These are phyloP conservation scores for Chytriomyces sp. DNA, from an alignment of 192 early-diverging fungal species.

Conservation along the genomic window DNA sequence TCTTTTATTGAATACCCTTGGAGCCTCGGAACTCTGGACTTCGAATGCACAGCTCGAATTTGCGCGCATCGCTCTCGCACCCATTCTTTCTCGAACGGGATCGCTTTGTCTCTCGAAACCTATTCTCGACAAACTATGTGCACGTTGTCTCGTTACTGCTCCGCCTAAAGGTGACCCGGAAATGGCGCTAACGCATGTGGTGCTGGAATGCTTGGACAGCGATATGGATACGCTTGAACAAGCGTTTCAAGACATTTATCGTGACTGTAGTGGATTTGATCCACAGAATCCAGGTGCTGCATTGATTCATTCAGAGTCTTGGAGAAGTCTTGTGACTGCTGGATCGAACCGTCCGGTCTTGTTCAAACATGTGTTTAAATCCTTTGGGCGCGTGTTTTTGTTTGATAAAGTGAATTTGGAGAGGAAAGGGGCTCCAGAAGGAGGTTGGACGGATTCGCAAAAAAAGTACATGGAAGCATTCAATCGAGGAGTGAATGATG, in stretches of 20 bases:
- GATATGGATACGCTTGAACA: slow-evolving; percentile 26
- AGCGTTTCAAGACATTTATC: slow-evolving; percentile 31
- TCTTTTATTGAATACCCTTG: neutral
- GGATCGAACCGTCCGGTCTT: neutral
- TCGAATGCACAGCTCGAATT: slow-evolving; percentile 15
- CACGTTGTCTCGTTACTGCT: neutral
- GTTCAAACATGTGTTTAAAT: slow-evolving; percentile 16
- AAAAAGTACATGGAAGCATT: neutral
- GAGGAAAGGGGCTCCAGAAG: neutral
- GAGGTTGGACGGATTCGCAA: neutral
- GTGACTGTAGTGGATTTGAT: slow-evolving; percentile 19
- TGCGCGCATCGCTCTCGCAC: slow-evolving; percentile 2
- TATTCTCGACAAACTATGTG: neutral
- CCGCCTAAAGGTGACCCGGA: neutral
- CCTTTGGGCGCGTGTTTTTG: slow-evolving; percentile 30
- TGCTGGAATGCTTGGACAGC: slow-evolving; percentile 19
- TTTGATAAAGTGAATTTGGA: slow-evolving; percentile 12
- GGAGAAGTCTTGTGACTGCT: neutral
- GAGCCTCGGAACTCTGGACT: neutral
- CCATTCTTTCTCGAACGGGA: neutral
- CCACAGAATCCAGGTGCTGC: neutral
- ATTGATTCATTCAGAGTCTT: slow-evolving; percentile 5
- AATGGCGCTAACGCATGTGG: neutral
- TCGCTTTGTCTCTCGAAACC: neutral
- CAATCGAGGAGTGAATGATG: slow-evolving; percentile 6